phyloP scores from a whole-genome alignment of 441 rosid genomes.

The Hura crepitans region DNA sequence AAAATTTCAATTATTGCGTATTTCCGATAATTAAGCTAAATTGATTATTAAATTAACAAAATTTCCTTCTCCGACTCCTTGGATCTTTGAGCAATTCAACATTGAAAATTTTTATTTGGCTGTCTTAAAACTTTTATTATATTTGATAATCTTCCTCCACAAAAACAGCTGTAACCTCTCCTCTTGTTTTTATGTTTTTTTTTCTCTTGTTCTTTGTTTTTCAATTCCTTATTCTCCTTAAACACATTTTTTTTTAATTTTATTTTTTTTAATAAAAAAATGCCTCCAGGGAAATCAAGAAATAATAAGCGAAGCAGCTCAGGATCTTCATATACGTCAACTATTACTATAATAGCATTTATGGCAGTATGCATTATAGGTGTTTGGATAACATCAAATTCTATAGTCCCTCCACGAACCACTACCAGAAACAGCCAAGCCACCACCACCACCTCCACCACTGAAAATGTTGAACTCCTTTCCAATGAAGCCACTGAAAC shows the following conservation, averaged over 20 bases:
- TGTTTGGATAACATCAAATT: slow-evolving; percentile 66
- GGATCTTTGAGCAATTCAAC: slow-evolving; percentile 61
- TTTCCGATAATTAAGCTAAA: too few relatives aligned
- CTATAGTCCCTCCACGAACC: slow-evolving; percentile 43
- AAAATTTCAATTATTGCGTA: too few relatives aligned
- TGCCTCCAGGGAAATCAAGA: slow-evolving; percentile 65
- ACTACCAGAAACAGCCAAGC: too few relatives aligned
- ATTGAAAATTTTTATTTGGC: slow-evolving; percentile 40
- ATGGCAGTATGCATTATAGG: slow-evolving; percentile 63
- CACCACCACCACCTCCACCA: too few relatives aligned
- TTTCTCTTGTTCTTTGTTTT: not conserved
- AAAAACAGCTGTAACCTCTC: slow-evolving; percentile 33
- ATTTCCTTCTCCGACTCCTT: slow-evolving; percentile 42
- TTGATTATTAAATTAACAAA: not conserved
- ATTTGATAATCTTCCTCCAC: slow-evolving; percentile 32
- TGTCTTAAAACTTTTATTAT: slow-evolving; percentile 8
- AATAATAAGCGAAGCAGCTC: slow-evolving; percentile 42
- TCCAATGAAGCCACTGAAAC: too few relatives aligned
- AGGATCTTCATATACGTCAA: slow-evolving; percentile 55
- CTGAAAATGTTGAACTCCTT: too few relatives aligned
- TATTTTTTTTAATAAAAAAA: slow-evolving; percentile 13
- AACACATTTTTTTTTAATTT: not conserved
- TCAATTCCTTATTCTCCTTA: not conserved
- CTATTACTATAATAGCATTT: slow-evolving; percentile 62
- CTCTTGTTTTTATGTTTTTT: slow-evolving; percentile 6